These are phyloP conservation scores for Tetraselmis striata DNA, from an alignment of 139 green algal genomes.

Conservation along the genomic window DNA sequence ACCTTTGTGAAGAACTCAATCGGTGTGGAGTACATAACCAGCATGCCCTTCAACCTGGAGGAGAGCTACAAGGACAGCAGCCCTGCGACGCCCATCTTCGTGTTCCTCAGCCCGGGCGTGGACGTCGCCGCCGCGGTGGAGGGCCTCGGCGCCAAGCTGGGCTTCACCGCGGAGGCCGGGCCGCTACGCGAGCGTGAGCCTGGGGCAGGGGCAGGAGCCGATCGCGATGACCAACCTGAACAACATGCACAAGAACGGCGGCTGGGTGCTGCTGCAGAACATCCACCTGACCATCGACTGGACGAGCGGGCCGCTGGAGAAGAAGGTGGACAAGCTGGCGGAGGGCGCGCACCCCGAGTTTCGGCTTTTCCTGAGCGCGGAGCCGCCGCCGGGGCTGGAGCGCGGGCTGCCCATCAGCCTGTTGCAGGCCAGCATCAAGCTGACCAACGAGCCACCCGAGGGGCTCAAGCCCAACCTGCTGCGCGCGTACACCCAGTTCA, in stretches of 20 bases:
- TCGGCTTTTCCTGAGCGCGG: conserved; percentile 83
- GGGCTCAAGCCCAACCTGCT: conserved; percentile 71
- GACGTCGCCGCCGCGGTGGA: conserved; percentile 77
- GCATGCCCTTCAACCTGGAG: conserved; percentile 75
- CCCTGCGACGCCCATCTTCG: conserved; percentile 73
- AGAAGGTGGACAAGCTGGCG: conserved; percentile 74
- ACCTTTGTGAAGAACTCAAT: conserved; percentile 75
- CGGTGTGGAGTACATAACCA: conserved; percentile 52
- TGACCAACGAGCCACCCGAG: conserved; percentile 89
- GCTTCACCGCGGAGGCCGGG: conserved; percentile 61
- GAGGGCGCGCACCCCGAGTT: conserved; percentile 81
- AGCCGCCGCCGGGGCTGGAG: conserved; percentile 79
- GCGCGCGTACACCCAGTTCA: conserved; percentile 74
- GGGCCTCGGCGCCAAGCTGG: conserved; percentile 62
- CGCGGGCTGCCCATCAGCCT: conserved; percentile 72
- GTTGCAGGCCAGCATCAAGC: conserved; percentile 86
- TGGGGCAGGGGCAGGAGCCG: conserved; percentile 86
- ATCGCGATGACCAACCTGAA: conserved; percentile 77
- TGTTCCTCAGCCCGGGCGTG: conserved; percentile 82
- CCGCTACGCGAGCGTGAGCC: conserved; percentile 68
- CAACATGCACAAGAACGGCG: conserved; percentile 75
- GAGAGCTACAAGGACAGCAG: conserved; percentile 51
- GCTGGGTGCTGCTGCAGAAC: conserved; percentile 93
- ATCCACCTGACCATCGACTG: conserved; percentile 75
- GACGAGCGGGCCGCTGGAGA: conserved; percentile 72